These are phyloP conservation scores for Scheffersomyces quercinus DNA, from an alignment of 1,139 yeast species.

Conservation along the genomic window DNA sequence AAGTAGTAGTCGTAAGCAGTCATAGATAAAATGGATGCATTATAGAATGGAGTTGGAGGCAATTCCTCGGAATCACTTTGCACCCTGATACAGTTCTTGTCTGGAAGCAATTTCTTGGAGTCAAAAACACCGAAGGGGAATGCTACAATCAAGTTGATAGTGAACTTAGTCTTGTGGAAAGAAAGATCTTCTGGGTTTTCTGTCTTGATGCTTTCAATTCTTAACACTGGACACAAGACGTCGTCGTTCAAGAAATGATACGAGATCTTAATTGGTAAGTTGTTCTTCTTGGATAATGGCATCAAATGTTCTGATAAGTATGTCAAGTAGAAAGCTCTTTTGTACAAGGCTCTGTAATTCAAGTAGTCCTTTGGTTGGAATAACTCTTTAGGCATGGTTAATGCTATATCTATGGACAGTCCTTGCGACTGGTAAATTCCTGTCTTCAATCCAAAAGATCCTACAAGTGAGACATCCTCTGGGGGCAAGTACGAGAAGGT, in stretches of 20 bases:
- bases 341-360: constrained; percentile 86
- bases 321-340: constrained; percentile 84
- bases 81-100: constrained; percentile 76
- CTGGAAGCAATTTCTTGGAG: constrained; percentile 72
- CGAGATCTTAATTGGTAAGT: constrained; percentile 54
- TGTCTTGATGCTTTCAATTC: constrained; percentile 52
- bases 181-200: constrained; percentile 49
- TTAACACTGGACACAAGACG: constrained; percentile 62
- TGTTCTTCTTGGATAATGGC: constrained; percentile 52
- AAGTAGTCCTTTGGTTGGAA: constrained; percentile 87
- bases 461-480: constrained; percentile 73
- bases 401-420: constrained; percentile 70
- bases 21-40: constrained; percentile 73
- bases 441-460: constrained; percentile 86
- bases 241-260: constrained; percentile 68
- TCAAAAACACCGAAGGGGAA: constrained; percentile 75
- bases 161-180: constrained; percentile 69
- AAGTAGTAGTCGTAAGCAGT: constrained; percentile 68
- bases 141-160: constrained; percentile 71
- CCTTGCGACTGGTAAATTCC: constrained; percentile 60
- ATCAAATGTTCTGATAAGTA: constrained; percentile 68
- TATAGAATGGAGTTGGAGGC: constrained; percentile 84
- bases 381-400: constrained; percentile 75
- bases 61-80: constrained; percentile 47
- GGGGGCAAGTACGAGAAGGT: constrained; percentile 74